Percentiles rank a stretch among this genome's conserved stretches.
Evolutionary conservation across 2,329 filamentous ascomycete species (phyloP).

Genomic region (Myriosclerotinia scirpicola): DNA sequence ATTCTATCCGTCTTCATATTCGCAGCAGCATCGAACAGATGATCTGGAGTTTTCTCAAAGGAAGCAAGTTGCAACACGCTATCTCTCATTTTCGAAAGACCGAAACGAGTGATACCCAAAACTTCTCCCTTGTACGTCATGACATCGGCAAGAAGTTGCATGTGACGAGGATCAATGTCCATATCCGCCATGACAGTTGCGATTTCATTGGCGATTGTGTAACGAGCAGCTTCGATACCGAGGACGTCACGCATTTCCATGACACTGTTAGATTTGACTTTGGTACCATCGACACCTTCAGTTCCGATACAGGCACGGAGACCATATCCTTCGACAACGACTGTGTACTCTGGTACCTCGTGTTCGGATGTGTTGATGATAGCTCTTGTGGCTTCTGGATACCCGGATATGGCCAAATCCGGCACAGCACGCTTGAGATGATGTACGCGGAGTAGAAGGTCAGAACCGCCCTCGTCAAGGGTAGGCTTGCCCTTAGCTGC

Average conservation of each 20-base stretch:
- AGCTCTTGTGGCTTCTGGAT: conserved; percentile 79
- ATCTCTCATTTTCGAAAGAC: conserved; percentile 94
- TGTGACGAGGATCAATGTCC: conserved; percentile 95
- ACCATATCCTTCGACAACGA: conserved; percentile 93
- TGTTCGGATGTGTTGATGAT: conserved; percentile 76
- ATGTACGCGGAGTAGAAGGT: conserved; percentile 77
- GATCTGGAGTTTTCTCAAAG: conserved; percentile 98
- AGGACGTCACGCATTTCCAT: conserved; percentile 86
- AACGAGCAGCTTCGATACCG: conserved; percentile 90
- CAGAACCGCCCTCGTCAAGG: conserved; percentile 54
- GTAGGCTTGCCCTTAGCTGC: conserved; percentile 33
- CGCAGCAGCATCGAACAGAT: conserved; percentile 91
- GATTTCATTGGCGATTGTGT: conserved; percentile 88
- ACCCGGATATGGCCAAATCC: conserved; percentile 82
- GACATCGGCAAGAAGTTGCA: conserved; percentile 94
- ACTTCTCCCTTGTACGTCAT: conserved; percentile 99
- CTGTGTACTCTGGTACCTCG: conserved; percentile 50
- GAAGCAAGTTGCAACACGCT: conserved; percentile 89
- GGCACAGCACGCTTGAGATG: conserved; percentile 81
- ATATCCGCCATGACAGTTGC: conserved; percentile 86
- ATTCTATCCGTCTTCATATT: conserved; percentile 90
- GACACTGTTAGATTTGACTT: conserved; percentile 78
- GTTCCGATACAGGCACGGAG: conserved; percentile 89
- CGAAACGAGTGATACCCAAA: conserved; percentile 93
- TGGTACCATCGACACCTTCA: conserved; percentile 78